Evolutionary conservation across 768 basidiomycete genomes (phyloP).

Genomic region (Candolleomyces eurysporus): DNA sequence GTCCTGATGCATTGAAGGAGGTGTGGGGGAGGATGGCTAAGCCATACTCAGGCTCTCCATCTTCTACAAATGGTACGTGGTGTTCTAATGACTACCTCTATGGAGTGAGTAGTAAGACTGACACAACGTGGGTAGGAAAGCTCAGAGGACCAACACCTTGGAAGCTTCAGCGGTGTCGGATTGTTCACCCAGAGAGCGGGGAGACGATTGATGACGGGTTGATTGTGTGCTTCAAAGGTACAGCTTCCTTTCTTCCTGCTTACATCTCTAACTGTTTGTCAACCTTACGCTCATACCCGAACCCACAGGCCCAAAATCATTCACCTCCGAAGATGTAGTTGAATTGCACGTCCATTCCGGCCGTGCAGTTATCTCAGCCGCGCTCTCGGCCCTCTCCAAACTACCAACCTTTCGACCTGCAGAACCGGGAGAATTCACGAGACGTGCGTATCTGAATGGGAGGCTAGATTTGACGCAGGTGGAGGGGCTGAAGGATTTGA

Average conservation of each 20-base stretch:
- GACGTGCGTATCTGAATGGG: conserved; percentile 77
- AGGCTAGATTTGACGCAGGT: conserved; percentile 86
- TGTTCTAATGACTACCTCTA: too few relatives aligned
- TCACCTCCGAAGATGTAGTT: conserved; percentile 78
- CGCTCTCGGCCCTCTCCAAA: conserved; percentile 60
- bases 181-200: conserved; percentile 59
- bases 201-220: conserved; percentile 78
- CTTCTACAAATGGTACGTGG: too few relatives aligned
- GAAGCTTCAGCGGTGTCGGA: conserved; percentile 66
- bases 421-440: conserved; percentile 86
- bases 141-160: conserved; percentile 49
- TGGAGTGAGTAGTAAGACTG: too few relatives aligned
- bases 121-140: too few relatives aligned
- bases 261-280: too few relatives aligned
- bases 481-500: conserved; percentile 82
- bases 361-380: conserved; percentile 70
- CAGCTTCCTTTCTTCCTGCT: too few relatives aligned
- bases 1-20: conserved; percentile 55
- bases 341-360: conserved; percentile 90
- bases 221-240: conserved; percentile 80
- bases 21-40: conserved; percentile 65
- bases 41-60: conserved; percentile 15
- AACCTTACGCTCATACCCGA: too few relatives aligned
- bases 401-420: conserved; percentile 73
- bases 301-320: conserved; percentile 66